Conservation (phyloP, 169 alveolate genomes). For the Cystoisospora suis region DNA sequence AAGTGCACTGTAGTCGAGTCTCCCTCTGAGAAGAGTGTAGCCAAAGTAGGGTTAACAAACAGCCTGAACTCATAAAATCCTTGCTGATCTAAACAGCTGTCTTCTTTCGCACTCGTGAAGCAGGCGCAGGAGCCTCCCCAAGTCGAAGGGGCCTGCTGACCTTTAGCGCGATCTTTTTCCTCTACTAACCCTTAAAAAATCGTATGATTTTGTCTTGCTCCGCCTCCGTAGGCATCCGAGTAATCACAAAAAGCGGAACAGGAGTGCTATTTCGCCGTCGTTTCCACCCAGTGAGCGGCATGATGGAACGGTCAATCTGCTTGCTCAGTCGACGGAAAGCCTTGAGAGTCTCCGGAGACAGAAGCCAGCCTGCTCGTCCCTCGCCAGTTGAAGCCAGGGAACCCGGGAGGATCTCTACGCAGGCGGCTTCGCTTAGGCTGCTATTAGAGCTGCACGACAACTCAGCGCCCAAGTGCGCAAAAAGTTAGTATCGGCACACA, state of each 20-base stretch:
- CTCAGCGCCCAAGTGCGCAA: too few relatives aligned
- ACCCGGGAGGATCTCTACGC: conserved; percentile 37
- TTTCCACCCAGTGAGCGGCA: conserved; percentile 17
- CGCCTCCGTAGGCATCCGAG: background rate
- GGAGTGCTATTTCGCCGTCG: conserved; percentile 23
- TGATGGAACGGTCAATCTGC: background rate
- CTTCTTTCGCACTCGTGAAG: too few relatives aligned
- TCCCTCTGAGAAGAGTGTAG: too few relatives aligned
- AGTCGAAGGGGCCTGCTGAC: too few relatives aligned
- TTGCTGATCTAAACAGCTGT: too few relatives aligned
- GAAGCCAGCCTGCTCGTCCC: conserved; percentile 58
- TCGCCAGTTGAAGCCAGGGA: conserved; percentile 49
- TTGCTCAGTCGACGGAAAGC: background rate
- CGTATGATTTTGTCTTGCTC: background rate
- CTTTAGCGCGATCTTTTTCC: too few relatives aligned
- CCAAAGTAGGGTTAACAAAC: too few relatives aligned
- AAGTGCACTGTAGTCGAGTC: too few relatives aligned
- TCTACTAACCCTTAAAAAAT: background rate
- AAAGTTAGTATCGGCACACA: too few relatives aligned
- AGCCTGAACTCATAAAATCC: too few relatives aligned
- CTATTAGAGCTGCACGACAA: too few relatives aligned
- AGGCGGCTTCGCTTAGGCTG: background rate
- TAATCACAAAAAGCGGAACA: background rate
- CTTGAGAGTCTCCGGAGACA: background rate
- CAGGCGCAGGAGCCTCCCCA: too few relatives aligned